These are phyloP conservation scores for Globisporangium acanthophoron DNA, from an alignment of 352 stramenopile genomes.

Conservation along the genomic window DNA sequence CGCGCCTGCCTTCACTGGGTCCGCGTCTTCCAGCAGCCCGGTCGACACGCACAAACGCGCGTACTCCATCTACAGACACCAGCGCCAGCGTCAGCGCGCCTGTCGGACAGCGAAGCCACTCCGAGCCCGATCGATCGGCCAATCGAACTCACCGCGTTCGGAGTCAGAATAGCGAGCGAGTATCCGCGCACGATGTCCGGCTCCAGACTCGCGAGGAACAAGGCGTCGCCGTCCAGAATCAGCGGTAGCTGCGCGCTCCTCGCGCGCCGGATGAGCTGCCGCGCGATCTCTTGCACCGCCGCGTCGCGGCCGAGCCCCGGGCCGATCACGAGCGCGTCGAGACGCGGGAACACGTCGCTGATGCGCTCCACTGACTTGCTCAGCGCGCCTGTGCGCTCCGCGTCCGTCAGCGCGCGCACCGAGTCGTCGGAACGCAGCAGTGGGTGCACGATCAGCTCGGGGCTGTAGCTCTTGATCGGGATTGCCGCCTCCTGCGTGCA, in stretches of 20 bases:
- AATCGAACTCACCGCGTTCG: constrained; percentile 72
- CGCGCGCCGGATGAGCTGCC: constrained; percentile 67
- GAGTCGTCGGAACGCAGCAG: constrained; percentile 58
- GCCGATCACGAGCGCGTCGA: constrained; percentile 87
- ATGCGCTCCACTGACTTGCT: constrained; percentile 41
- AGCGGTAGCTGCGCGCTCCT: constrained; percentile 71
- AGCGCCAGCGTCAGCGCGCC: neutral
- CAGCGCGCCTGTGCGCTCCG: constrained; percentile 18
- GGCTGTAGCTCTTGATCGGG: constrained; percentile 97
- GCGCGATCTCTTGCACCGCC: constrained; percentile 77
- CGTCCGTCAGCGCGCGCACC: neutral
- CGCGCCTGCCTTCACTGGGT: constrained; percentile 40
- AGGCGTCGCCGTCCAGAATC: constrained; percentile 94
- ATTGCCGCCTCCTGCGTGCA: constrained; percentile 91
- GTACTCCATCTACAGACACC: constrained; percentile 72
- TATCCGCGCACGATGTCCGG: constrained; percentile 60
- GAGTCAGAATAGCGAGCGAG: constrained; percentile 88
- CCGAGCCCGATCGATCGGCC: no score
- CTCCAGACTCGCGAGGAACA: constrained; percentile 87
- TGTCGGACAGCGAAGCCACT: neutral
- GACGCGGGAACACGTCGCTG: constrained; percentile 45
- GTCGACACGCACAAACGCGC: constrained; percentile 56
- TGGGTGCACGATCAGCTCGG: constrained; percentile 94
- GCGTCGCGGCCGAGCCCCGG: constrained; percentile 91
- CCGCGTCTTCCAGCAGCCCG: constrained; percentile 32